Evolutionary conservation across 2,329 filamentous ascomycete species (phyloP), one percentile per base, ranked within the genome.

Genomic region (Aureobasidium sp.): DNA sequence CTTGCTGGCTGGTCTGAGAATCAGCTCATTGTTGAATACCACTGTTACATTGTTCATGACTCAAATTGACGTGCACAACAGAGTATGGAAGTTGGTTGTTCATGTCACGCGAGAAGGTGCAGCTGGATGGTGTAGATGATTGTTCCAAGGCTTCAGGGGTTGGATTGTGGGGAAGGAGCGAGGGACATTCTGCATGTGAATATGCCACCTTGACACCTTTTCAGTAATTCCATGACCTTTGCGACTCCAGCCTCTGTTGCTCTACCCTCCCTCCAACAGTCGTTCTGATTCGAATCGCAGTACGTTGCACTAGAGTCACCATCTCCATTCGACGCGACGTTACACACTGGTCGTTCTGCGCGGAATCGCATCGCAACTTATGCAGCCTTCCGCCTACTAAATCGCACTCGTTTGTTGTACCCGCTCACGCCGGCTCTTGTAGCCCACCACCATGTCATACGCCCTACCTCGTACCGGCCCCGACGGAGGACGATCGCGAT

Each of bases 401-500:
- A 43, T 27, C 25, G 25, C n/a, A 42, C 23, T 20, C 25, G 25
- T 29, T 23, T 11, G 25, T 20, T 43, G 27, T 20, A n/a, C 7
- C 13, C 29, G 10, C 6, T 13, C 36, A 20, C 15, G 20, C 15
- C 36, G 16, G 31, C 50, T 36, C 50, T n/a, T n/a, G 31, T 6
- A 36, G 20, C 18, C 42, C 36, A 43, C 15, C 50, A 42, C 29
- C 33, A 67, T 67, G 66, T 64, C 59, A 5, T 61, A 64, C 25
- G 59, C 51, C 13, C 51, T 64, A 16, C 59, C 59, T 47, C 40
- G 48, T 31, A 54, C 50, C 23, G 48, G 48, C 8, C 51, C 53
- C 6, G 65, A 47, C 25, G 25, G 50, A 6, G 65, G 59, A 31
- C 50, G 59, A 38, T 63, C 59, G 59, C 65, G 65, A 4, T 67